phyloP scores from a whole-genome alignment of 106 monocot species.

The Dendrobium nobile region DNA sequence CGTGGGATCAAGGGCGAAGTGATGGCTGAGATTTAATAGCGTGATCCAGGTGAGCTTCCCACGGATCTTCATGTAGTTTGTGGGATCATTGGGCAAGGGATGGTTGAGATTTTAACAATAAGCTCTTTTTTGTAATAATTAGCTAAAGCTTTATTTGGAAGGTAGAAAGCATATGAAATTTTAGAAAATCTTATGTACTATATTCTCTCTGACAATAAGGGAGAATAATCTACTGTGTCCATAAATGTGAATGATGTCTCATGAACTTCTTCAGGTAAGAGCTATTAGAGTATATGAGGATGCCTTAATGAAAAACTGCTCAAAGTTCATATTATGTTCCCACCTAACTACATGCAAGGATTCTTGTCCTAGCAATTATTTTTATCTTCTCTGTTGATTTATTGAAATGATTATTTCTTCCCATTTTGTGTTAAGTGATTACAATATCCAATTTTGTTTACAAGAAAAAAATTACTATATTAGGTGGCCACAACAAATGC shows the following conservation, averaged over 20 bases:
- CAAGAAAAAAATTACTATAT: background rate
- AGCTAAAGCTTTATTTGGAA: too few species aligned
- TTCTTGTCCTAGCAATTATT: background rate
- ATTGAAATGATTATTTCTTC: background rate
- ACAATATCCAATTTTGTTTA: slow-evolving; percentile 1
- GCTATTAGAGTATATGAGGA: background rate
- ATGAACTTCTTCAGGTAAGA: background rate
- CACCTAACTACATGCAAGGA: background rate
- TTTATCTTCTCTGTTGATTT: background rate
- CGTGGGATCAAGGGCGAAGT: too few species aligned
- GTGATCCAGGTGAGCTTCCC: too few species aligned
- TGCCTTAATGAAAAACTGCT: background rate
- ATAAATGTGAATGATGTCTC: background rate
- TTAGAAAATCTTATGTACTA: background rate
- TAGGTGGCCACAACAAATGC: slow-evolving; percentile 15
- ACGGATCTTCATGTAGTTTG: too few species aligned
- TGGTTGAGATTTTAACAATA: too few species aligned
- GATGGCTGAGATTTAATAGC: too few species aligned
- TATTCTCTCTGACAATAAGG: background rate
- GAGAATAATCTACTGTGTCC: background rate
- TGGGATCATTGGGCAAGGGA: too few species aligned
- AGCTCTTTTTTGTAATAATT: too few species aligned
- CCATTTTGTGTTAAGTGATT: background rate
- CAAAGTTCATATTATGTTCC: background rate
- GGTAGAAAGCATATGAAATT: too few species aligned